phyloP scores from a whole-genome alignment of 352 stramenopile species.

The Peronospora tabacina region DNA sequence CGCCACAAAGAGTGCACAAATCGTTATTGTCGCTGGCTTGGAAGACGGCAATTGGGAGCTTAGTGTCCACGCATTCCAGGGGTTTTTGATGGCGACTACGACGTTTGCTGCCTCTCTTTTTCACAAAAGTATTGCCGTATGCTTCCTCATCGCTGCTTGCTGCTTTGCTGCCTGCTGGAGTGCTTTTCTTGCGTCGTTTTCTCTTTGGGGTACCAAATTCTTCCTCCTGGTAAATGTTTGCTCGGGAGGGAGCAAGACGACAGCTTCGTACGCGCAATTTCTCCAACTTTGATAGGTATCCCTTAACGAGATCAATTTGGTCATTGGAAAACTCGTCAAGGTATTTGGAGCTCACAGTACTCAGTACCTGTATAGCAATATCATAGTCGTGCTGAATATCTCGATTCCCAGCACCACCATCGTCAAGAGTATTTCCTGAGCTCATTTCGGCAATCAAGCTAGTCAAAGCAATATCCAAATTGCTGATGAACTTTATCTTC shows the following conservation, averaged over 20 bases:
- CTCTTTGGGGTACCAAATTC: constrained; percentile 38
- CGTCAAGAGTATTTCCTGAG: constrained; percentile 36
- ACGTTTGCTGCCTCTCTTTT: constrained; percentile 28
- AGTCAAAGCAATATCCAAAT: constrained; percentile 72
- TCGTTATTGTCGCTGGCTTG: constrained; percentile 77
- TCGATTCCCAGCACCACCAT: constrained; percentile 31
- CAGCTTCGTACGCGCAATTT: constrained; percentile 80
- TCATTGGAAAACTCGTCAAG: constrained; percentile 75
- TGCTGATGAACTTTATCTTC: constrained; percentile 87
- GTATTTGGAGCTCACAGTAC: constrained; percentile 66
- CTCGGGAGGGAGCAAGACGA: constrained; percentile 32
- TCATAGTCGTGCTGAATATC: constrained; percentile 83
- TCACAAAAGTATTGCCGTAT: constrained; percentile 30
- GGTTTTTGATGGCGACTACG: constrained; percentile 34
- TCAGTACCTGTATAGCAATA: constrained; percentile 80
- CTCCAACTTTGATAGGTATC: constrained; percentile 65
- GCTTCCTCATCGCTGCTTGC: constrained; percentile 35
- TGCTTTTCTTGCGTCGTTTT: constrained; percentile 40
- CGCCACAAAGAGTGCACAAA: constrained; percentile 87
- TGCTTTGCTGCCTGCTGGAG: constrained; percentile 14
- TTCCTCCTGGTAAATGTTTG: constrained; percentile 29
- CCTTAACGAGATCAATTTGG: constrained; percentile 71
- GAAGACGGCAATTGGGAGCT: constrained; percentile 25
- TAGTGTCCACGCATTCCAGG: constrained; percentile 7
- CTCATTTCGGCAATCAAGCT: constrained; percentile 63